A percentile compares a stretch with the other conserved stretches of the same genome.
These are phyloP conservation scores for Zygoascus ofunaensis DNA, from an alignment of 805 yeast genomes.

Conservation along the genomic window DNA sequence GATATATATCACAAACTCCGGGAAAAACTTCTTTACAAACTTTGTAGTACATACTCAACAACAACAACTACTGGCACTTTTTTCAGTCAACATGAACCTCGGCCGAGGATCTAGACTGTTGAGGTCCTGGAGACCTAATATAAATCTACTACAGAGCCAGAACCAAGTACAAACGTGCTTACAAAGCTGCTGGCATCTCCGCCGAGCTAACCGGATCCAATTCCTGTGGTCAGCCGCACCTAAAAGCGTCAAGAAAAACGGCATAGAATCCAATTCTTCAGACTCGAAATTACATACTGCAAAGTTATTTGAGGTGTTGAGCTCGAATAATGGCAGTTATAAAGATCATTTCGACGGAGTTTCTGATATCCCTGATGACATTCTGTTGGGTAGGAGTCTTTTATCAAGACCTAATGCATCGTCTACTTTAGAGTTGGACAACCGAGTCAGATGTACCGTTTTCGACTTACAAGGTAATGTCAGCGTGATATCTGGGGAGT, in stretches of 20 bases:
- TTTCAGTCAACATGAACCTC: too few species aligned
- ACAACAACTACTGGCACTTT: too few species aligned
- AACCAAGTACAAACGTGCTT: too few species aligned
- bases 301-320: not conserved
- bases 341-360: not conserved
- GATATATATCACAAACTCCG: too few species aligned
- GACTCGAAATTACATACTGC: not conserved
- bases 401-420: not conserved
- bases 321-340: not conserved
- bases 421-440: not conserved
- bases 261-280: too few species aligned
- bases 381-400: not conserved
- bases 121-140: too few species aligned
- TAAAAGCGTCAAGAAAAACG: not conserved
- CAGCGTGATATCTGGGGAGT: conserved; percentile 57
- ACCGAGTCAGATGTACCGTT: conserved; percentile 60
- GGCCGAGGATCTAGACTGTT: too few species aligned
- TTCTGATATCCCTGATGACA: not conserved
- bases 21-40: too few species aligned
- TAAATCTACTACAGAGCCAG: too few species aligned
- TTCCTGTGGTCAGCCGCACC: not conserved
- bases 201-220: not conserved
- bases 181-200: too few species aligned
- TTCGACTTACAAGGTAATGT: conserved; percentile 65
- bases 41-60: too few species aligned